Evolutionary conservation across 1,139 yeast genomes (phyloP).

Genomic region (Geotrichum europaeum): DNA sequence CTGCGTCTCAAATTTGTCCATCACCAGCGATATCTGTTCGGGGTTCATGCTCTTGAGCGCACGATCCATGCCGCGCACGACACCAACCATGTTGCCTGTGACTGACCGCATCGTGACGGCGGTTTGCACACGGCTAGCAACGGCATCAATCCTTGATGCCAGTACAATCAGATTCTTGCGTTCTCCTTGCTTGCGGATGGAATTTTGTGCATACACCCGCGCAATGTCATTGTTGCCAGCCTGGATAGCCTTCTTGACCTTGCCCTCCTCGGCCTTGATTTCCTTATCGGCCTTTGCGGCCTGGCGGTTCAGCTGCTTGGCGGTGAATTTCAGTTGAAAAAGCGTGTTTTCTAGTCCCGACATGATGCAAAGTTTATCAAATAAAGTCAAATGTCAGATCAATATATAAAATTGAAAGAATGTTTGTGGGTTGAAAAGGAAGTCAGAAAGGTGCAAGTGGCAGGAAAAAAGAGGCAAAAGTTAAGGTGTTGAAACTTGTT

Average conservation of each 20-base stretch:
- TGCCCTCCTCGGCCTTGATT: constrained; percentile 78
- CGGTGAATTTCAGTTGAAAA: constrained; percentile 56
- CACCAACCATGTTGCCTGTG: constrained; percentile 88
- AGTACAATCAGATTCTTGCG: constrained; percentile 72
- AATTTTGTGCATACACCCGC: constrained; percentile 88
- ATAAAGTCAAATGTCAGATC: background rate
- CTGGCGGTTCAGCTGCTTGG: constrained; percentile 86
- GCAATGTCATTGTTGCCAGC: constrained; percentile 93
- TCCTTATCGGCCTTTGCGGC: constrained; percentile 89
- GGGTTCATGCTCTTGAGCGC: constrained; percentile 95
- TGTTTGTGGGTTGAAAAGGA: background rate
- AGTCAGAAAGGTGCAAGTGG: background rate
- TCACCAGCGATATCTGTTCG: constrained; percentile 79
- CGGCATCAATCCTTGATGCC: constrained; percentile 90
- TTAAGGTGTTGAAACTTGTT: background rate
- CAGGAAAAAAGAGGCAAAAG: background rate
- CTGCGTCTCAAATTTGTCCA: constrained; percentile 96
- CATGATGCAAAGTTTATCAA: constrained; percentile 3
- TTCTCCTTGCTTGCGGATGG: constrained; percentile 87
- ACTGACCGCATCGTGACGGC: constrained; percentile 96
- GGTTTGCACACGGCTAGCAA: constrained; percentile 91
- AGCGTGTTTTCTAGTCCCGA: constrained; percentile 19
- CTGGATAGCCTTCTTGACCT: constrained; percentile 75
- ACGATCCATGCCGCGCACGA: constrained; percentile 91
- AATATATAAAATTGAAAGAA: background rate